Evolutionary conservation across 2,329 filamentous ascomycete species (phyloP), one percentile per base, ranked within the genome.

Genomic region (Cadophora luteo-olivacea): DNA sequence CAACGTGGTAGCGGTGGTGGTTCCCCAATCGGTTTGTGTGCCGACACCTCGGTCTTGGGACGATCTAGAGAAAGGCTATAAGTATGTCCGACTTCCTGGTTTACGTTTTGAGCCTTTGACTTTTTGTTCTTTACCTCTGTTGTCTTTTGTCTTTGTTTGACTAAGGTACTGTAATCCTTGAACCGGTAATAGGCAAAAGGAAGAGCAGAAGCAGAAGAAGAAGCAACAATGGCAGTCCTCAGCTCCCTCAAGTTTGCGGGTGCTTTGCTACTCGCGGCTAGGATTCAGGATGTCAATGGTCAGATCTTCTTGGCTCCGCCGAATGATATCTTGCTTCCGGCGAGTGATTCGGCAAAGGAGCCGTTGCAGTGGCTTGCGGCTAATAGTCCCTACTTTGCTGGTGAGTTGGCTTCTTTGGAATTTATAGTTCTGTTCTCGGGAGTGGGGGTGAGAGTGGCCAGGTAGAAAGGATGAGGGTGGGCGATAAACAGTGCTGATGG

Each of bases 351-450:
- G n/a, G 81, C 80, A 0, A 76, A 74, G 9, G 80, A 82, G 68
- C 83, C 84, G 9, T 76, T 86, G 63, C 75, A 81, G 52, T 84
- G 83, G 77, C 72, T 85, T 16, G 85, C 85, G 24, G 85, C 82
- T 33, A 87, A 87, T 70, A 82, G 84, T 22, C 86, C 85, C 1
- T 87, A 83, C 77, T 83, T 82, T 70, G 79, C 83, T 36, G 84
- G 84, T 85, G 75, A 64, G 79, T 67, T 45, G 6, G 49, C 12
- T n/a, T 25, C n/a, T 54, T 48, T 45, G 11, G 33, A 24, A 12
- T 45, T 33, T 29, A 29, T 29, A 29, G 29, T 29, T 29, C 2
- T 48, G 11, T 14, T 33, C 38, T 62, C 51, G 60, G 24, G 24
- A 22, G 19, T n/a, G 25, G 51, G 1, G 25, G 51, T 3, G 7